Percentiles rank a stretch among this genome's conserved stretches.
Conservation (phyloP, 352 stramenopile genomes). For the Pythium brachiatum region DNA sequence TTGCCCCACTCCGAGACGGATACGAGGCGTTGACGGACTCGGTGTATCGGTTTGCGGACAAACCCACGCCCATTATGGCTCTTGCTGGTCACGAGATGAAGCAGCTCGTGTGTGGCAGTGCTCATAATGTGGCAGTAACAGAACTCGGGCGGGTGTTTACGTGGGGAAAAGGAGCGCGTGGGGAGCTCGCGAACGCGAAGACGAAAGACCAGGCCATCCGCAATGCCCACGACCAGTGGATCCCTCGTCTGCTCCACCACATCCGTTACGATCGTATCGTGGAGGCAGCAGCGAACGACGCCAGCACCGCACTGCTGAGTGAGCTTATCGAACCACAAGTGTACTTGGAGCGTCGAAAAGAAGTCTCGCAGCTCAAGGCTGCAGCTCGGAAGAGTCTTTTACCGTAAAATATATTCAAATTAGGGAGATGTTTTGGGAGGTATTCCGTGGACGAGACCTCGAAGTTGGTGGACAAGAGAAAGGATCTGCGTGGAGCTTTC, state of each 20-base stretch:
- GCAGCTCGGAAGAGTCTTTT: conserved; percentile 22
- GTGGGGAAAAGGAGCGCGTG: conserved; percentile 50
- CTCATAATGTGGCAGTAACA: conserved; percentile 59
- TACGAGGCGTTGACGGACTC: conserved; percentile 73
- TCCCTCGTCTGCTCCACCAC: conserved; percentile 38
- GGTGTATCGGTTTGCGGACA: conserved; percentile 50
- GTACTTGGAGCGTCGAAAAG: conserved; percentile 44
- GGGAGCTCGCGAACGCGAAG: conserved; percentile 39
- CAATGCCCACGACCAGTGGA: conserved; percentile 34
- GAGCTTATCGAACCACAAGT: conserved; percentile 37
- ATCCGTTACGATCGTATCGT: conserved; percentile 53
- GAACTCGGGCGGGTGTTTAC: conserved; percentile 46
- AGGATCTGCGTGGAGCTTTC: conserved; percentile 19
- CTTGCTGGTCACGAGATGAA: conserved; percentile 50
- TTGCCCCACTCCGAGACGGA: conserved; percentile 40
- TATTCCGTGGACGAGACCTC: conserved; percentile 12
- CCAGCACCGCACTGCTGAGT: conserved; percentile 51
- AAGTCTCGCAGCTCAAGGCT: conserved; percentile 46
- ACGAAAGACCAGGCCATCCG: conserved; percentile 6
- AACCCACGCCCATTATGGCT: conserved; percentile 35
- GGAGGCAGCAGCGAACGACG: conserved; percentile 51
- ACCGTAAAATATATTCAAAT: not conserved
- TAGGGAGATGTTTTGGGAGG: not conserved
- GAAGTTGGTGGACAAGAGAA: conserved; percentile 16
- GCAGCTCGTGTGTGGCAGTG: conserved; percentile 45